phyloP scores from a whole-genome alignment of 1,284 basidiomycete species.

The Ustilago bromivora region DNA sequence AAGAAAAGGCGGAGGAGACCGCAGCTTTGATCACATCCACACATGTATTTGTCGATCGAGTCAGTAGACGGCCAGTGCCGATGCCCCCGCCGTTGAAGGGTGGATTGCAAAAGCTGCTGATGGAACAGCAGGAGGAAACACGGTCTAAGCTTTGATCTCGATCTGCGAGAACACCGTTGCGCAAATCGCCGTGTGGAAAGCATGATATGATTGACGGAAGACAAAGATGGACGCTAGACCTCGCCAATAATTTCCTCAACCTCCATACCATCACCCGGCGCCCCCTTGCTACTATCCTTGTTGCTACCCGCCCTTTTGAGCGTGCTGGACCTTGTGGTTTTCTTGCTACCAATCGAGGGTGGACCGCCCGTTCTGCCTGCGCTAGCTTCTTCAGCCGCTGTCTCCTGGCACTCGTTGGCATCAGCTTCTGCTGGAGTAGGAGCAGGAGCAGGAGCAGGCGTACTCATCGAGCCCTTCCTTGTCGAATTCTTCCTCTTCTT shows the following conservation, averaged over 20 bases:
- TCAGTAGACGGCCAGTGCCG: conserved; percentile 28
- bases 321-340: conserved; percentile 19
- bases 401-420: background rate
- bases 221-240: conserved; percentile 1
- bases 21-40: conserved; percentile 49
- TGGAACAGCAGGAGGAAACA: conserved; percentile 4
- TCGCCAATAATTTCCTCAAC: conserved; percentile 51
- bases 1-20: conserved; percentile 8
- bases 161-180: conserved; percentile 1
- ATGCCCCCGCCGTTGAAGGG: conserved; percentile 32
- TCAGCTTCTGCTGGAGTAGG: background rate
- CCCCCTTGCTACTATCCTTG: conserved; percentile 25
- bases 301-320: conserved; percentile 10
- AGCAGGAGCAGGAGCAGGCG: conserved; percentile 7
- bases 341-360: conserved; percentile 29
- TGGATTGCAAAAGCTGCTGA: conserved; percentile 10
- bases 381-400: conserved; percentile 1
- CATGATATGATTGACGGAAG: background rate
- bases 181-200: background rate
- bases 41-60: conserved; percentile 56
- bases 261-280: conserved; percentile 35
- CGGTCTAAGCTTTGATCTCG: conserved; percentile 27
- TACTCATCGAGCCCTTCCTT: conserved; percentile 27
- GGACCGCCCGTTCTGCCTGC: conserved; percentile 17
- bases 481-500: conserved; percentile 33